Base-by-base conservation (phyloP, 768 basidiomycete genomes). In the Infundibulicybe gibba region DNA sequence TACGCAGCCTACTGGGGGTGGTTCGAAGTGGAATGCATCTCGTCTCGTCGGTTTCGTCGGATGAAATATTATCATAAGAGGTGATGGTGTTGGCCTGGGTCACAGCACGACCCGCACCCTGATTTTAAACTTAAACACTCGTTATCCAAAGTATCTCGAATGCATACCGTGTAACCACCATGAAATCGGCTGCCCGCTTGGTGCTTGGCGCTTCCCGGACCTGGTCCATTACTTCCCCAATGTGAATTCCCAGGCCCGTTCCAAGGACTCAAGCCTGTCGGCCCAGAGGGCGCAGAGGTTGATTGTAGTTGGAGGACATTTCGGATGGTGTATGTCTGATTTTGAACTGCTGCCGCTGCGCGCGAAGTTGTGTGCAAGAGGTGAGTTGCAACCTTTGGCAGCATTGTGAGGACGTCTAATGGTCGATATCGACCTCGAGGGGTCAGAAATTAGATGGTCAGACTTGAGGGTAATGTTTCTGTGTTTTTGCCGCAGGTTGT, bases 301-400 rank as follows among this genome's bases (percentile, higher is more conserved):
- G 78, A 71, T 65, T 83, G 83, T 14, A 80, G 59, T 59, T 89
- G 85, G 47, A 90, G 75, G 45, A 86, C 90, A 75, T 86, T 91
- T 49, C 88, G 72, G 61, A 90, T 70, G 0, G 86, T 79, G 50
- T 83, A 74, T 4, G 73, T 75, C 61, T 87, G 87, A 51, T 83
- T 81, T 55, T 90, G 87, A 47, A 86, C 83, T 41, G 83, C 79
- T 0, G 85, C 80, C 40, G 83, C 89, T 13, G 85, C 87, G 58
- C 89, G 83, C 12, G 83, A 76, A 0, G 86, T 87, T 53, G 83
- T 82, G 50, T 90, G 80, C 31, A 92, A 67, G 44, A 92, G 72
- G 43, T 85, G 81, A n/a, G 82, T 85, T 25, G 87, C 83, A 68
- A 87, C 83, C 66, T 90, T 89, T 43, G 90, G 89, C 59, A 93